Conservation (phyloP, 441 rosid genomes). For the Gossypium davidsonii region DNA sequence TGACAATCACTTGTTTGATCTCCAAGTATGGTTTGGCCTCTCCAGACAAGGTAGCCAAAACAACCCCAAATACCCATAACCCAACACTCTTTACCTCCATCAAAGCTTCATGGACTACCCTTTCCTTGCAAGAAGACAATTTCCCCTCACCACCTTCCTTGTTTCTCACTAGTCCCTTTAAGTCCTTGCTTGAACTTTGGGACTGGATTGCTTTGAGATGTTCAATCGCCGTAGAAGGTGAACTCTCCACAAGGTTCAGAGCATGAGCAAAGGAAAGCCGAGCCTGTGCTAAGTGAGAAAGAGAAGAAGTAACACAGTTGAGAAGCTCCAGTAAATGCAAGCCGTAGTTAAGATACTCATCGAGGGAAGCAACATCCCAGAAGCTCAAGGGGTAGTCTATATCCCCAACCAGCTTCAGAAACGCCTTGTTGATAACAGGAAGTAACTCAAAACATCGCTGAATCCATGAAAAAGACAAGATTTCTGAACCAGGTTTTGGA, state of each 20-base stretch:
- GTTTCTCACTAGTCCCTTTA: constrained; percentile 11
- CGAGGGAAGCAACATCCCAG: constrained; percentile 39
- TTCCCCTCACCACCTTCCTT: constrained; percentile 15
- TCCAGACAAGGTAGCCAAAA: constrained; percentile 37
- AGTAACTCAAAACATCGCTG: constrained; percentile 40
- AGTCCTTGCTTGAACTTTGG: constrained; percentile 16
- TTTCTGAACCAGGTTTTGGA: constrained; percentile 25
- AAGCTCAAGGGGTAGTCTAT: constrained; percentile 41
- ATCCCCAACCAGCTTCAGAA: constrained; percentile 41
- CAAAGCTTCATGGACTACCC: constrained; percentile 11
- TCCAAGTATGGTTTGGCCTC: constrained; percentile 19
- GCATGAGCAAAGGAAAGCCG: constrained; percentile 41
- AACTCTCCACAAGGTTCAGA: constrained; percentile 30
- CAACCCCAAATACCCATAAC: constrained; percentile 38
- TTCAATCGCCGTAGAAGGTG: constrained; percentile 31
- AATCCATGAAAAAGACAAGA: constrained; percentile 30
- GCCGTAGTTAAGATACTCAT: constrained; percentile 41
- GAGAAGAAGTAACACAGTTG: constrained; percentile 26
- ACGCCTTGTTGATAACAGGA: constrained; percentile 38
- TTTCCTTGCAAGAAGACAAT: constrained; percentile 29
- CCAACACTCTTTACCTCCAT: constrained; percentile 36
- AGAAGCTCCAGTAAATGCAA: constrained; percentile 42
- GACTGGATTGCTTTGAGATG: constrained; percentile 30
- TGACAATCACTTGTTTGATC: not conserved
- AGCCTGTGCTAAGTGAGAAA: constrained; percentile 30